phyloP scores from a whole-genome alignment of 108 stramenopile genomes.

The Asterionellopsis glacialis region DNA sequence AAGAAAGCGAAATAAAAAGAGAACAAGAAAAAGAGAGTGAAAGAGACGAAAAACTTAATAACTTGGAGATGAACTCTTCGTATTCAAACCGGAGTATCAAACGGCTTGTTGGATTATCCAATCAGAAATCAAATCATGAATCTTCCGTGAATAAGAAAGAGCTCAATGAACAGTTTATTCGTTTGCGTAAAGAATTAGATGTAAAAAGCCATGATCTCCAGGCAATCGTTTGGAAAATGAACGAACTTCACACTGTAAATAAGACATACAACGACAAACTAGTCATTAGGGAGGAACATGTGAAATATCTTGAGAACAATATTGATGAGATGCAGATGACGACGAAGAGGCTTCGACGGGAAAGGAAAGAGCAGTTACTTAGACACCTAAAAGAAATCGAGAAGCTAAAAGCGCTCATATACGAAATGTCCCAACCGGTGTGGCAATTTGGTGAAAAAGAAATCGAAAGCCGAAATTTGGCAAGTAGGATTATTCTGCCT shows the following conservation, averaged over 20 bases:
- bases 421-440: slow-evolving; percentile 60
- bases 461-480: not conserved
- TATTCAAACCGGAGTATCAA: no score
- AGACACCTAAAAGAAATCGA: slow-evolving; percentile 57
- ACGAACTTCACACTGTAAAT: slow-evolving; percentile 85
- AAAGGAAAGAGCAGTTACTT: slow-evolving; percentile 50
- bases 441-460: slow-evolving; percentile 73
- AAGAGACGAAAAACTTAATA: slow-evolving; percentile 66
- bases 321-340: slow-evolving; percentile 59
- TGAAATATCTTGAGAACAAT: slow-evolving; percentile 76
- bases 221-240: slow-evolving; percentile 84
- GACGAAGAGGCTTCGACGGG: slow-evolving; percentile 52
- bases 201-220: slow-evolving; percentile 72
- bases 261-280: slow-evolving; percentile 76
- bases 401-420: slow-evolving; percentile 47
- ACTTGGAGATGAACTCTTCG: slow-evolving; percentile 52
- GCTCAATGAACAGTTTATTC: slow-evolving; percentile 56
- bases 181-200: slow-evolving; percentile 61
- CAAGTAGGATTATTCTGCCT: not conserved
- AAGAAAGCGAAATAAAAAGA: no score
- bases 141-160: slow-evolving; percentile 32
- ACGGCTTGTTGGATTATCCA: slow-evolving; percentile 35
- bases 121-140: not conserved
- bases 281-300: slow-evolving; percentile 72
- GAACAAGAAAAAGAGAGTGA: no score